Evolutionary conservation across 2,329 filamentous ascomycete genomes (phyloP).

Genomic region (Tolypocladium amazonense): DNA sequence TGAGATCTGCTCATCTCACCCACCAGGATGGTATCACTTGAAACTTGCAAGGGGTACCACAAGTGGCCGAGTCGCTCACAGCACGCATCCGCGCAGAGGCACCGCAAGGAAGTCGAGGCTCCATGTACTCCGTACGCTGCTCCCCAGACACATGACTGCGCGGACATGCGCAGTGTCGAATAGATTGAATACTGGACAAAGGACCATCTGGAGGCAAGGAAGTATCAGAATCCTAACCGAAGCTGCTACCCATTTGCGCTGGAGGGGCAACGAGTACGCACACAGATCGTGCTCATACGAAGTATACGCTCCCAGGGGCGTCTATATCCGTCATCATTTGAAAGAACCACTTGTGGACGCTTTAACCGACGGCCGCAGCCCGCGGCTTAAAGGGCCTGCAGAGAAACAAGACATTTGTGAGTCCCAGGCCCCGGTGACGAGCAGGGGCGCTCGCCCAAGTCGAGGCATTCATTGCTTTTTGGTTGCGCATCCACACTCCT

Average conservation of each 20-base stretch:
- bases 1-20: background rate
- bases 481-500: background rate
- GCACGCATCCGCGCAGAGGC: background rate
- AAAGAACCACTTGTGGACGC: background rate
- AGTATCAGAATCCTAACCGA: background rate
- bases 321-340: background rate
- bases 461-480: background rate
- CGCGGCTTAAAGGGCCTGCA: conserved; percentile 1
- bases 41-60: background rate
- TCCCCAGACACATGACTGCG: background rate
- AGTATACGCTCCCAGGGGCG: background rate
- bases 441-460: background rate
- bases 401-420: conserved; percentile 4
- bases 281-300: background rate
- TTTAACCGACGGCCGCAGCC: conserved; percentile 9
- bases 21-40: background rate
- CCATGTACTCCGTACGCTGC: background rate
- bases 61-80: background rate
- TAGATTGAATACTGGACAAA: background rate
- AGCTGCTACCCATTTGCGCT: background rate
- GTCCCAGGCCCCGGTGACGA: background rate
- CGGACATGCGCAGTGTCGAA: background rate
- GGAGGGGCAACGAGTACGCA: background rate
- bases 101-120: background rate
- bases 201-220: background rate